These are phyloP conservation scores for Eleusine coracana DNA, from an alignment of 176 grass and related monocot species.

Conservation along the genomic window DNA sequence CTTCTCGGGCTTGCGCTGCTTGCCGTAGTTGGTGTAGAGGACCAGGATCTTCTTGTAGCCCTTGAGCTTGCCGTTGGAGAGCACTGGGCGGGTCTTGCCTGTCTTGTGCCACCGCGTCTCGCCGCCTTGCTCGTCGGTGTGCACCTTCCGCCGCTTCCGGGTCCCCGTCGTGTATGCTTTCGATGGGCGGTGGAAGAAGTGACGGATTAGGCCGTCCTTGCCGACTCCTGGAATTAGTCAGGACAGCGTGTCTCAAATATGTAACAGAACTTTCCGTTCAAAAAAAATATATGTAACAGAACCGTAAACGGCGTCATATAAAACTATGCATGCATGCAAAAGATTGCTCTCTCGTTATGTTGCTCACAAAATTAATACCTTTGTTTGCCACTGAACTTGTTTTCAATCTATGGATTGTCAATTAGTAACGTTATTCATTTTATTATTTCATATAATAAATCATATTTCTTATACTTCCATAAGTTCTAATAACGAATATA, in stretches of 20 bases:
- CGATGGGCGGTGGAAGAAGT: constrained; percentile 98
- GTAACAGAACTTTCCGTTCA: too few relatives aligned
- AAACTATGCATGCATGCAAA: neutral
- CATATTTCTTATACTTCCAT: neutral
- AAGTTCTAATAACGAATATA: neutral
- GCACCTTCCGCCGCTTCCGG: constrained; percentile 89
- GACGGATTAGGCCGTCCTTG: constrained; percentile 85
- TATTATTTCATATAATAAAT: neutral
- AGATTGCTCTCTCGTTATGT: neutral
- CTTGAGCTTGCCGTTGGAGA: constrained; percentile 54
- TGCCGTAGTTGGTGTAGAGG: constrained; percentile 99
- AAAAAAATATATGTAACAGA: neutral
- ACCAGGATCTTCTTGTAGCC: constrained; percentile 99
- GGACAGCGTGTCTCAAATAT: neutral
- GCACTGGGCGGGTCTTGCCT: constrained; percentile 88
- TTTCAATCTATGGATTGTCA: neutral
- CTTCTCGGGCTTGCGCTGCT: constrained; percentile 99
- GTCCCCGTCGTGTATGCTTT: constrained; percentile 97
- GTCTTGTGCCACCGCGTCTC: constrained; percentile 99
- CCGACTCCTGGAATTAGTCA: constrained; percentile 60
- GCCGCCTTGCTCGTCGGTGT: constrained; percentile 83
- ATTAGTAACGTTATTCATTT: neutral
- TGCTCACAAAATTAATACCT: neutral
- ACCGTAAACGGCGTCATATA: neutral
- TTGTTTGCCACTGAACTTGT: neutral